Base-by-base conservation (phyloP, 1,139 yeast genomes). In the Kurtzmaniella quercitrusa region DNA sequence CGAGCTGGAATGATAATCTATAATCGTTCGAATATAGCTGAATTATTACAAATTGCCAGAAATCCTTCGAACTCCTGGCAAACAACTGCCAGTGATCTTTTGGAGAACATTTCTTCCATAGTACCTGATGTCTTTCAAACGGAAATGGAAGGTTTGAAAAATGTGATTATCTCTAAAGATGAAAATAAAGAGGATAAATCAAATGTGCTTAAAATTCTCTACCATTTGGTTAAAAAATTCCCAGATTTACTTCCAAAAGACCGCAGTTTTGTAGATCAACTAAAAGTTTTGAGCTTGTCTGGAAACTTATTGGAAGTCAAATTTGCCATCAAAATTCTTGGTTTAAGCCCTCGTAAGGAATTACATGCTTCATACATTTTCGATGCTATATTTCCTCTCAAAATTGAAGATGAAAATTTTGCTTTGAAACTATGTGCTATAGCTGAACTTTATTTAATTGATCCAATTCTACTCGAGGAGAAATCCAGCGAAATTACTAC, bases 271-370 rank as follows among this genome's bases (percentile, higher is more conserved):
- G 53, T 63, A 10, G 72, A 69, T 9, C 60, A 63, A 10, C 57
- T 83, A 41, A 65, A 69, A 41, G 59, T 62, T 1, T 62, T 82
- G 33, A 76, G 86, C 0, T 47, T 68, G 0, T 53, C 57, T 2
- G 94, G 94, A 0, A 62, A 77, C 1, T 79, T 88, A 1, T 49
- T 56, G 11, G 89, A 85, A 52, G 85, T 93, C 0, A 80, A 75
- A 54, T 86, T 82, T 57, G 75, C 91, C 0, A 66, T 81, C 9
- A 82, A 79, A 54, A 66, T 85, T 8, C 54, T 87, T n/a, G 71
- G 77, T 2, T 63, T 78, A 27, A 65, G 77, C 25, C 62, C 69
- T 1, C 65, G 66, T 39, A 70, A 72, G 36, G 78, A 73, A 34
- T 57, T 64, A 3, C 58, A 63, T 21, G 60, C 73, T 15, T 57